Evolutionary conservation across 1,284 basidiomycete species (phyloP), one percentile per base, ranked within the genome.

Genomic region (Bjerkandera adusta): DNA sequence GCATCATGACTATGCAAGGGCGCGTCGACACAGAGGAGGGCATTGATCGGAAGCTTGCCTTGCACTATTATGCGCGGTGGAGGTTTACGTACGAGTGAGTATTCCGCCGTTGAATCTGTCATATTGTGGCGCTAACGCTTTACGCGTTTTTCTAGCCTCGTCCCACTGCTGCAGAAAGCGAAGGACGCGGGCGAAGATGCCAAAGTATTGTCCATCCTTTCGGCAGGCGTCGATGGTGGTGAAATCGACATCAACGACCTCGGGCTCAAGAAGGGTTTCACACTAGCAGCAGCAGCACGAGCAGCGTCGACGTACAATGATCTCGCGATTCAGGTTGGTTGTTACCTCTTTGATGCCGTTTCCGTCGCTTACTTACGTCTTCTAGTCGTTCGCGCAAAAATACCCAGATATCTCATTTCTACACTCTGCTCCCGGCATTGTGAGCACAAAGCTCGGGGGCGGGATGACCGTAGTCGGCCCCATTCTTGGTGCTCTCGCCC

Each of bases 261-360:
- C 11, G 66, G 60, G 8, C 46, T 69, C 36, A 66, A 65, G 57
- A 64, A 62, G n/a, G n/a, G n/a, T 21, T 69, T 65, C 52, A 55
- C 44, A 4, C 15, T 61, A 2, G n/a, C 42, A 4, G 50, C 49
- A n/a, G 64, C 64, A 1, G 58, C 51, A 2, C 29, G 47, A 24
- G 47, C 55, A 2, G 57, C 55, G 4, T 55, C 59, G 8, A 62
- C 67, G 0, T 67, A 66, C 52, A 68, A 61, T 38, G 66, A 71
- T 45, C 35, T 62, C 32, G 61, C 63, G 59, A 56, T 70, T 34
- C 57, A 67, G 56, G 68, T 68, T 10, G 12, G 47, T 30, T 12
- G 6, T 34, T 42, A n/a, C 21, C 3, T 18, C 5, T 34, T 18
- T 11, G 16, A 33, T n/a, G 21, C 12, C 25, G 8, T 21, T 5